Evolutionary conservation across 2,329 filamentous ascomycete species (phyloP), one percentile per base, ranked within the genome.

Genomic region (Fusarium duplospermum): DNA sequence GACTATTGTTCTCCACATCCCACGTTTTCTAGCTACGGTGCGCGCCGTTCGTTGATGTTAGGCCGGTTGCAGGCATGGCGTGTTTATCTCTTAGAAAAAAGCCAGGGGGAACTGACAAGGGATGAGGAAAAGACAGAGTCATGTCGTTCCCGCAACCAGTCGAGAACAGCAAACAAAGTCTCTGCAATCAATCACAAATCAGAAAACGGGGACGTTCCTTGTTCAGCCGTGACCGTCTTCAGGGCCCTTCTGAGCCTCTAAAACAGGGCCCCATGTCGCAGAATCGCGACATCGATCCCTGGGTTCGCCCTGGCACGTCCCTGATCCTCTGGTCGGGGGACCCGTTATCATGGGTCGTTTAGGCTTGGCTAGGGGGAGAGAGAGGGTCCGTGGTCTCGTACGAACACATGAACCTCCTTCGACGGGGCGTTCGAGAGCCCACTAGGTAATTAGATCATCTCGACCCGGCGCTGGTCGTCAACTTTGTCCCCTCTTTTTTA

Each of bases 371-470:
- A 72, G 73, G 71, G 70, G 70, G 71, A 6, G 13, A n/a, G n/a
- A n/a, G 57, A n/a, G n/a, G 59, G 36, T 40, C 57, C 58, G 50
- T 42, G 68, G 61, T 42, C 64, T 74, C 66, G 68, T 72, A 61
- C 62, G 29, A 72, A 71, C 57, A 62, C 36, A 71, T 56, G 73
- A 59, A 64, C 62, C 57, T 61, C 67, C 27, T 56, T 66, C 11
- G 47, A 61, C 45, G 45, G 71, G 66, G 63, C 70, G 72, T 70
- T 73, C 52, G 54, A 66, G 67, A 70, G 58, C 50, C 69, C 70
- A 64, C 68, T 71, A 68, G 31, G 60, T 69, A 66, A 72, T 72
- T 74, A 74, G 71, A 74, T 74, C 71, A 74, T 69, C 24, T 54
- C 27, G 54, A 73, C 57, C 71, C 62, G 60, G 68, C 35, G 47